Base-by-base conservation (phyloP, 768 basidiomycete species). In the Serendipita sp. region DNA sequence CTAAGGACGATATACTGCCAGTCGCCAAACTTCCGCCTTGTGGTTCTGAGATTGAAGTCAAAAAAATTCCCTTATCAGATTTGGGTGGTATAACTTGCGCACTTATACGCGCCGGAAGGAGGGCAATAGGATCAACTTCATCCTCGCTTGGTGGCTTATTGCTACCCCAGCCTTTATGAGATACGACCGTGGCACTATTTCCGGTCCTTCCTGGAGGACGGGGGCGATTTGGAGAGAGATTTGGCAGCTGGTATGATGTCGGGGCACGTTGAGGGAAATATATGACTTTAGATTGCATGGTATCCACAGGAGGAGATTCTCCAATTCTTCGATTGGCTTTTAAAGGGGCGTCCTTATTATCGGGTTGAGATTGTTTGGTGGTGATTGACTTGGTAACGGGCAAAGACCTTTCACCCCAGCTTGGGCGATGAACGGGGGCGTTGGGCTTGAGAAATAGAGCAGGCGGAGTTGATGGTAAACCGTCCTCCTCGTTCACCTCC, bases 401-500 rank as follows among this genome's bases (percentile, higher is more conserved):
- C 48, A 52, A 23, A 7, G 48, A 52, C 8, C n/a, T 18, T 10
- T 34, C 10, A 52, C n/a, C 32, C 18, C 48, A 32, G n/a, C 5
- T 52, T 52, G 48, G 10, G n/a, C 8, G 41, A 13, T 41, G 41
- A 41, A 41, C 13, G 13, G 41, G 5, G 41, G 41, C 41, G 13
- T 41, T 41, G 7, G 48, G 48, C 48, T 52, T 52, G 16, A 8
- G 48, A n/a, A 10, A 16, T n/a, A 32, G 48, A 52, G 48, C 7
- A 7, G 48, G 48, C 48, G 48, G 48, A 5, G 48, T 52, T 34
- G 48, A 52, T 52, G 48, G 48, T 34, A 52, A 8, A 16, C 1
- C 75, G 38, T 80, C 80, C 8, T 68, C 69, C 36, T 81, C 75
- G 41, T 72, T 77, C 15, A 79, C 79, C 60, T 74, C 74, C 44